Conservation (phyloP, 1,284 basidiomycete genomes). For the Abortiporus biennis region DNA sequence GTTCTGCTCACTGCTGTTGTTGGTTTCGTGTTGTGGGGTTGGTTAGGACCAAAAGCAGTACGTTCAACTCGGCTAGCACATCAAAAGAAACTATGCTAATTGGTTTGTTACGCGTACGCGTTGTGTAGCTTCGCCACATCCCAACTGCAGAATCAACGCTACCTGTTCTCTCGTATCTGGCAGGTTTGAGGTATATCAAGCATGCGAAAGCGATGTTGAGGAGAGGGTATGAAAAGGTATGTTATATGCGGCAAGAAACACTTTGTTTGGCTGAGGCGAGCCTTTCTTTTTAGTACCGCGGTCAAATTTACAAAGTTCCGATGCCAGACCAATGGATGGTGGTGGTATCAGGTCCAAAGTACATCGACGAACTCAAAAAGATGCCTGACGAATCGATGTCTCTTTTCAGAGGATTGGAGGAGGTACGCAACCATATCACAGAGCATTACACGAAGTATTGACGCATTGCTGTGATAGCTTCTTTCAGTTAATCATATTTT, state of each 20-base stretch:
- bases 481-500: constrained; percentile 19
- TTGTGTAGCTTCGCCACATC: constrained; percentile 19
- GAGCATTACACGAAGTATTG: too few species aligned
- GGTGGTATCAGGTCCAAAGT: constrained; percentile 16
- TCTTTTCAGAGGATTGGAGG: constrained; percentile 18
- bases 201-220: constrained; percentile 27
- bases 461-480: constrained; percentile 11
- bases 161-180: constrained; percentile 29
- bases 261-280: not conserved
- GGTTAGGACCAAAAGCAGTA: not conserved
- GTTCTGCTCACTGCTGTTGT: too few species aligned
- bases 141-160: constrained; percentile 32
- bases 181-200: constrained; percentile 22
- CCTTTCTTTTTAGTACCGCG: not conserved
- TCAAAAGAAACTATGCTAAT: too few species aligned
- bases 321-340: constrained; percentile 27
- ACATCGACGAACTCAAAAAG: constrained; percentile 23
- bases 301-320: constrained; percentile 26
- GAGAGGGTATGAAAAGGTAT: constrained; percentile 31
- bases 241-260: not conserved
- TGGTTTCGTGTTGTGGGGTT: not conserved
- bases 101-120: too few species aligned
- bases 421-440: constrained; percentile 15
- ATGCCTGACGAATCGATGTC: constrained; percentile 25
- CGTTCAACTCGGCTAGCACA: too few species aligned